Base-by-base conservation (phyloP, 108 stramenopile genomes). In the Schizochytrium sp. region DNA sequence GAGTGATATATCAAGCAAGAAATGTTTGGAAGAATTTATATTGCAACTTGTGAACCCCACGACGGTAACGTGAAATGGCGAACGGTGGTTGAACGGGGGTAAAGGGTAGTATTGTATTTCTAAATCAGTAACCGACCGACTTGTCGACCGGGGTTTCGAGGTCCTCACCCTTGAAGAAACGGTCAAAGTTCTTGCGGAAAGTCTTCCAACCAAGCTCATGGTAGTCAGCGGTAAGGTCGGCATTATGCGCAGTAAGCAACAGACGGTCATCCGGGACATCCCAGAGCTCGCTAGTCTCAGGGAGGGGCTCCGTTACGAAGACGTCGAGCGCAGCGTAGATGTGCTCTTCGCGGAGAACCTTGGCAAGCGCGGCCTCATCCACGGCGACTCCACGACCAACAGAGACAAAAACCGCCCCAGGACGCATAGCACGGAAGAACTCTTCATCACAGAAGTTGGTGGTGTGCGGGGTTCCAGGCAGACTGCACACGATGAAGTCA, bases 251-350 rank as follows among this genome's bases (percentile, higher is more conserved):
- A 61, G 92, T 94, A 13, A 97, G 47, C 5, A 98, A 89, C 0
- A 97, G 95, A 91, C 96, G 96, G 58, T 95, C 94, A 72, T 72
- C 61, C 28, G 47, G 56, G 89, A 97, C 61, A 46, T 90, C 89
- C 97, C 97, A 98, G 40, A 98, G 88, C 15, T 72, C 89, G 69
- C 94, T 95, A 0, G 92, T 89, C 57, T 90, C 76, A 13, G 96
- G 96, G 8, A 98, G 91, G 2, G 97, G 97, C 72, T 98, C 97
- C 12, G 91, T 88, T 8, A 93, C 91, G 89, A 95, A 94, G 8
- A 98, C 97, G 90, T 98, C 97, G 72, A 98, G 87, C 4, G 94
- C 97, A 1, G 96, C 96, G 15, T 96, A 96, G 60, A 95, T 94
- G 4, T 96, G 89, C 38, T 73, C 90, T 4, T 95, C 94, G 61